phyloP scores from a whole-genome alignment of 257 asterid species.

The Leptodermis oblonga region DNA sequence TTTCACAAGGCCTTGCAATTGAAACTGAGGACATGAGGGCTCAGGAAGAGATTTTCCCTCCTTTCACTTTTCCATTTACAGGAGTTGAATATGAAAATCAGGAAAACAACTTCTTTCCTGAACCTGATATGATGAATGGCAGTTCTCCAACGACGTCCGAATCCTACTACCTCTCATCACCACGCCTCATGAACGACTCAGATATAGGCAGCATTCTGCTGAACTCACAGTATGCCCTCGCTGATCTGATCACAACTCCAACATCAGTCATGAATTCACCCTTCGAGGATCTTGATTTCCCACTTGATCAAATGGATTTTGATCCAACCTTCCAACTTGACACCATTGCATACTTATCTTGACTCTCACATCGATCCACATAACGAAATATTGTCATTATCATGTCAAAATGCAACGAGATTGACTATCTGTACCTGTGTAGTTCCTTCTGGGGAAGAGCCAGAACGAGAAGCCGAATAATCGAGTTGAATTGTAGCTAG shows the following conservation, averaged over 20 bases:
- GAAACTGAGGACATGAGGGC: conserved; percentile 22
- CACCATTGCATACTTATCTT: conserved; percentile 23
- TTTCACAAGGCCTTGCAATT: conserved; percentile 22
- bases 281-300: conserved; percentile 34
- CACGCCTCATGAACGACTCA: conserved; percentile 27
- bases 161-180: conserved; percentile 36
- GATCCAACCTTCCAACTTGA: conserved; percentile 33
- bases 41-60: conserved; percentile 23
- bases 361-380: neutral
- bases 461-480: conserved; percentile 7
- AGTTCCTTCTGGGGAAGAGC: conserved; percentile 4
- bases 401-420: neutral
- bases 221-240: conserved; percentile 36
- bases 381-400: neutral
- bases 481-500: conserved; percentile 9
- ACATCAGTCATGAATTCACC: conserved; percentile 37
- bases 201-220: conserved; percentile 27
- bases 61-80: conserved; percentile 43
- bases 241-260: conserved; percentile 48
- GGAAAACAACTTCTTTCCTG: conserved; percentile 23
- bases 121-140: conserved; percentile 12
- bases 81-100: conserved; percentile 31
- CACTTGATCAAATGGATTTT: conserved; percentile 31
- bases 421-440: neutral
- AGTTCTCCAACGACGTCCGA: conserved; percentile 40